phyloP scores from a whole-genome alignment of 345 rosid species.

The Populus alba region DNA sequence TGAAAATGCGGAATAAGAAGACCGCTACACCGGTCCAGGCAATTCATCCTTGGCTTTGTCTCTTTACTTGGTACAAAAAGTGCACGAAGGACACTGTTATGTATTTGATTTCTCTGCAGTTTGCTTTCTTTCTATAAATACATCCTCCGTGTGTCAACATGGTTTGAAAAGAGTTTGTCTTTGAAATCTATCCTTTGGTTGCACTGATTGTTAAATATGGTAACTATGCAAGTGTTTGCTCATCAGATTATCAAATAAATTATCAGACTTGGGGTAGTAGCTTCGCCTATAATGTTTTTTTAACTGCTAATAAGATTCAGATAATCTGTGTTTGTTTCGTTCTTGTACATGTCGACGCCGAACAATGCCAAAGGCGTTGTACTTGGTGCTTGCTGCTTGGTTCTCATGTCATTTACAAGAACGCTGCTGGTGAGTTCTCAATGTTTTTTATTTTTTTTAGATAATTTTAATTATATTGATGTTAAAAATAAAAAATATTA shows the following conservation, averaged over 20 bases:
- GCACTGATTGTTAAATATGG: not conserved
- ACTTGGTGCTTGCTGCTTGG: no score
- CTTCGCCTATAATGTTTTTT: not conserved
- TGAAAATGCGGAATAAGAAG: conserved; percentile 12
- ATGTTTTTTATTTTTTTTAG: no score
- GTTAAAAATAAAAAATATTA: no score
- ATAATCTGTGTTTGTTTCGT: no score
- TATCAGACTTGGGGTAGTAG: not conserved
- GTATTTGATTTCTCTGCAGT: not conserved
- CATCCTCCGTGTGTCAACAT: not conserved
- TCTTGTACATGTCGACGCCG: no score
- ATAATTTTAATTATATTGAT: no score
- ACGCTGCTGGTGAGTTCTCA: no score
- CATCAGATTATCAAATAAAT: not conserved
- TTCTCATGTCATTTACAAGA: no score
- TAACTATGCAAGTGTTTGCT: not conserved
- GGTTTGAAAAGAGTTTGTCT: not conserved
- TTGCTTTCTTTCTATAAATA: not conserved
- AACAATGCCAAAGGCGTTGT: no score
- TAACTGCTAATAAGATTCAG: no score
- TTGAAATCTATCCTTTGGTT: not conserved
- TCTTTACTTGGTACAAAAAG: conserved; percentile 4
- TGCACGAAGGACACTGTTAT: not conserved
- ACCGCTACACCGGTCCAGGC: conserved; percentile 28
- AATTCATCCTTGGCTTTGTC: conserved; percentile 69